Percentiles rank a stretch among this genome's conserved stretches.
phyloP scores from a whole-genome alignment of 1,139 yeast species.

The Hansenula anomala region DNA sequence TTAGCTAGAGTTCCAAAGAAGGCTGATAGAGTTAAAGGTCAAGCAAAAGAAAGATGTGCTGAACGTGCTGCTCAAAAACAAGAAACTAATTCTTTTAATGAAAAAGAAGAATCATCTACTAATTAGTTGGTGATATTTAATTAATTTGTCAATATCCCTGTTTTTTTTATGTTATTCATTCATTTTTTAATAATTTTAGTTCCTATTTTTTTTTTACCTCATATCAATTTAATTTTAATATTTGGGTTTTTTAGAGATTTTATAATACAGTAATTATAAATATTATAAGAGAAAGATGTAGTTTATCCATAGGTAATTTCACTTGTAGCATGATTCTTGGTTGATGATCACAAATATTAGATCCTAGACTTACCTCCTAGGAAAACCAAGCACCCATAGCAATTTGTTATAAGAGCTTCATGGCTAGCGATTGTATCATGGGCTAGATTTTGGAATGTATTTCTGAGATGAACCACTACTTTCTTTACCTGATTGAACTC shows the following conservation, averaged over 20 bases:
- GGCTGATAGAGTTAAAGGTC: conserved; percentile 16
- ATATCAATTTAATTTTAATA: too few species aligned
- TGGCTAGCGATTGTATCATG: too few species aligned
- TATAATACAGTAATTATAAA: neutral
- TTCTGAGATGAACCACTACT: too few species aligned
- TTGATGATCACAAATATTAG: too few species aligned
- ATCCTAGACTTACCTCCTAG: too few species aligned
- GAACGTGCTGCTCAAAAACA: neutral
- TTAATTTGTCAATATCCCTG: neutral
- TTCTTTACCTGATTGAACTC: neutral
- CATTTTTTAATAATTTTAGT: neutral
- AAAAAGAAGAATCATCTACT: conserved; percentile 1
- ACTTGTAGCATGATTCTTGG: too few species aligned
- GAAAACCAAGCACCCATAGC: too few species aligned
- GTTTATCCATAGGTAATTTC: too few species aligned
- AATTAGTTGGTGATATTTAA: neutral
- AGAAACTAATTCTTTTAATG: neutral
- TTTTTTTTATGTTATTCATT: neutral
- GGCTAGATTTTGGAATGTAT: too few species aligned
- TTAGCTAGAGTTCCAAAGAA: conserved; percentile 69
- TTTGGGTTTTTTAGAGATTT: neutral
- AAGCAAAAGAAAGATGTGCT: neutral
- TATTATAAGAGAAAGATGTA: neutral
- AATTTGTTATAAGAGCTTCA: too few species aligned
- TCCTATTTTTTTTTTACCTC: too few species aligned